A percentile compares a stretch with the other conserved stretches of the same genome.
Evolutionary conservation across 371 early-diverging fungal species (phyloP).

Genomic region (Parasitella parasitica): DNA sequence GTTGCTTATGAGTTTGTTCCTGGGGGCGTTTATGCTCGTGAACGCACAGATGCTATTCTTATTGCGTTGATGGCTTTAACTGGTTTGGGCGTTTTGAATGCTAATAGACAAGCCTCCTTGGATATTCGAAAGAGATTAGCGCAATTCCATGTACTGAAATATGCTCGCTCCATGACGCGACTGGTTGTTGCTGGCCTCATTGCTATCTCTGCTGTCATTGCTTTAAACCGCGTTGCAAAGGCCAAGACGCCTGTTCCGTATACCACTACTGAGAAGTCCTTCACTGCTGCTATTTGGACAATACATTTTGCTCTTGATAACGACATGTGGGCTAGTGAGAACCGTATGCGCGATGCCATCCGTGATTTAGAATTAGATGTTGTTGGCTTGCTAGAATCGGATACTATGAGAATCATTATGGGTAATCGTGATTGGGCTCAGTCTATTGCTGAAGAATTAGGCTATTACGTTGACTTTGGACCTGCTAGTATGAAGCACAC

Average conservation of each 20-base stretch:
- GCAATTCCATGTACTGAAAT: slow-evolving; percentile 38
- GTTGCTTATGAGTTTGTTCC: slow-evolving; percentile 88
- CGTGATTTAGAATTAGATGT: slow-evolving; percentile 80
- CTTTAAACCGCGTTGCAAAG: slow-evolving; percentile 29
- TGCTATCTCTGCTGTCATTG: slow-evolving; percentile 34
- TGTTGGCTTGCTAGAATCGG: slow-evolving; percentile 80
- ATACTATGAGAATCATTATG: slow-evolving; percentile 82
- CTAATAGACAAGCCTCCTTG: slow-evolving; percentile 28
- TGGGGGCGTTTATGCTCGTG: slow-evolving; percentile 71
- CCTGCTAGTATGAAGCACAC: slow-evolving; percentile 85
- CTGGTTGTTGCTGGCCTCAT: slow-evolving; percentile 27
- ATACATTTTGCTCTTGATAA: slow-evolving; percentile 86
- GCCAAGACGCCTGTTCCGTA: slow-evolving; percentile 58
- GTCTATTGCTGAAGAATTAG: slow-evolving; percentile 74
- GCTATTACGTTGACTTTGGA: slow-evolving; percentile 79
- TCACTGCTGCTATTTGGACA: slow-evolving; percentile 88
- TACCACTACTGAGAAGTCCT: slow-evolving; percentile 62
- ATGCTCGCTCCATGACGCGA: slow-evolving; percentile 40
- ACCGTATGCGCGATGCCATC: slow-evolving; percentile 74
- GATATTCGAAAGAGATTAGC: slow-evolving; percentile 26
- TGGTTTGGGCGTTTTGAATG: slow-evolving; percentile 52
- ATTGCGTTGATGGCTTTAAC: slow-evolving; percentile 49
- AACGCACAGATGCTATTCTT: slow-evolving; percentile 72
- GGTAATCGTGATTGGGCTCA: slow-evolving; percentile 86
- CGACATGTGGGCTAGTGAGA: slow-evolving; percentile 80